Percentiles rank a stretch among this genome's conserved stretches.
phyloP scores from a whole-genome alignment of 495 filamentous ascomycete genomes.

The Penicillium alfredii region DNA sequence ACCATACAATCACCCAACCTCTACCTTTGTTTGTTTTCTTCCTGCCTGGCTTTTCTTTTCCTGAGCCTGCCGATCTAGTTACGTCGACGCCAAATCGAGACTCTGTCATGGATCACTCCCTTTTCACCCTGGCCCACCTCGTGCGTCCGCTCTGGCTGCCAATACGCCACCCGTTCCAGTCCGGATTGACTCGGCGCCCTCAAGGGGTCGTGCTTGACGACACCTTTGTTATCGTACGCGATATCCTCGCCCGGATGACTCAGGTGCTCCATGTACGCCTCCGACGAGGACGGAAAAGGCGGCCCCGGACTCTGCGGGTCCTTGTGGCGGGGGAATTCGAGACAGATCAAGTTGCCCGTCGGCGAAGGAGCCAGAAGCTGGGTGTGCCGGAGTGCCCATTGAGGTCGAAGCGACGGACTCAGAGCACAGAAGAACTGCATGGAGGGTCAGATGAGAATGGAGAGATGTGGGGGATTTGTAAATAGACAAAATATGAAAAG shows the following conservation, averaged over 20 bases:
- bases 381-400: conserved; percentile 63
- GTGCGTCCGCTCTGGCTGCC: conserved; percentile 66
- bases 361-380: conserved; percentile 54
- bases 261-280: conserved; percentile 62
- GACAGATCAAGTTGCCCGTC: conserved; percentile 61
- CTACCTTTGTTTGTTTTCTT: no score
- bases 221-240: conserved; percentile 51
- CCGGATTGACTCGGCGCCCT: conserved; percentile 35
- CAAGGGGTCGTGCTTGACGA: conserved; percentile 41
- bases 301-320: conserved; percentile 56
- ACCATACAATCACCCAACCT: no score
- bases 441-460: not conserved
- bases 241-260: conserved; percentile 60
- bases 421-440: conserved; percentile 76
- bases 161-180: conserved; percentile 56
- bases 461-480: no score
- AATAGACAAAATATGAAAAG: conserved; percentile 12
- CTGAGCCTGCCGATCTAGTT: conserved; percentile 16
- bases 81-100: conserved; percentile 35
- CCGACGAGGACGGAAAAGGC: conserved; percentile 57
- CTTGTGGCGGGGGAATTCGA: conserved; percentile 77
- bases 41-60: conserved; percentile 3
- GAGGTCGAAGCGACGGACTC: conserved; percentile 52
- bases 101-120: conserved; percentile 30
- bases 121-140: conserved; percentile 33